phyloP scores from a whole-genome alignment of 306 rosid genomes.

The Sindora glabra region DNA sequence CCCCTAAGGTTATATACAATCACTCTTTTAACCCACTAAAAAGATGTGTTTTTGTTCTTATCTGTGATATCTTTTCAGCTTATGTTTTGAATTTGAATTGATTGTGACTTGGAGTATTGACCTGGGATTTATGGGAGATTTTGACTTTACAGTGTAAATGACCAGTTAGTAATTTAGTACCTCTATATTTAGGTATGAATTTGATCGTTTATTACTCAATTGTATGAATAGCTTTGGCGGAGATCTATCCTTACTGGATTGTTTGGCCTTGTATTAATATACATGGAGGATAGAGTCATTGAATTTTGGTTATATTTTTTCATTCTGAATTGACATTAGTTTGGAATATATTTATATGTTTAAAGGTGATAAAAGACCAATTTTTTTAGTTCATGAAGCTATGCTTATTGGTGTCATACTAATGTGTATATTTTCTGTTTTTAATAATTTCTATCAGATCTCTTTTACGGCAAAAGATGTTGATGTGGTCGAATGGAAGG shows the following conservation, averaged over 20 bases:
- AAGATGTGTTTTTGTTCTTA: background rate
- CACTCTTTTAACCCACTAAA: background rate
- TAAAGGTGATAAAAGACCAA: too few species aligned
- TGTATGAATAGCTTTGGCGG: background rate
- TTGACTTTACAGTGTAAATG: background rate
- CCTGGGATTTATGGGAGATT: background rate
- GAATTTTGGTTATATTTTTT: background rate
- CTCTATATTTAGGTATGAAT: background rate
- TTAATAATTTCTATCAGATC: conserved; percentile 49
- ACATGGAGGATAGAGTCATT: background rate
- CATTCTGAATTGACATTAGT: background rate
- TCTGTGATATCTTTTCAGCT: background rate
- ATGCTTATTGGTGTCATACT: conserved; percentile 13
- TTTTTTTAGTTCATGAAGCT: too few species aligned
- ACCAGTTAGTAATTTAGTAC: background rate
- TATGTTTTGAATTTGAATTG: background rate
- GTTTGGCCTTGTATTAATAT: background rate
- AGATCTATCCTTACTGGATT: background rate
- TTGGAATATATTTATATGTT: background rate
- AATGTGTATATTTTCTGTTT: conserved; percentile 25
- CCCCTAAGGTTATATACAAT: conserved; percentile 42
- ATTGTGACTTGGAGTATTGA: background rate
- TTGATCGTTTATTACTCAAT: background rate
- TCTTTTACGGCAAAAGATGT: conserved; percentile 61
- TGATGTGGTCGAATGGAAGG: conserved; percentile 80